Evolutionary conservation across 179 eudicot species (phyloP).

Genomic region (Spergularia azorica): DNA sequence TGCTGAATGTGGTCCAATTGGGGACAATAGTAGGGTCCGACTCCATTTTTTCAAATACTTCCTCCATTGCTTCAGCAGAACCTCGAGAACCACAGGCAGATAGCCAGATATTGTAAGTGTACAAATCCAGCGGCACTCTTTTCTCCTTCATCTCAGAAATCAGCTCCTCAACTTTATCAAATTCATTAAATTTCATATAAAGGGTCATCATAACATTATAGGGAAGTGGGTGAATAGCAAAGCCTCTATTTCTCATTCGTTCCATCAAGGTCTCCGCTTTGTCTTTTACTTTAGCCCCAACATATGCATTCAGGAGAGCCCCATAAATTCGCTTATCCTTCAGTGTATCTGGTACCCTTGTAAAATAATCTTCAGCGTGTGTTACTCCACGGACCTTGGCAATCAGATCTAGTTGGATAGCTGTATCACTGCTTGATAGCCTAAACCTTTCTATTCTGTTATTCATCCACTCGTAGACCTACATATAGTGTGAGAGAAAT

Average conservation of each 20-base stretch:
- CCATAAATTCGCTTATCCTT: conserved; percentile 77
- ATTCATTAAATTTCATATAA: conserved; percentile 67
- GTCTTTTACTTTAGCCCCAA: conserved; percentile 52
- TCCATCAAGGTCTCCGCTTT: conserved; percentile 72
- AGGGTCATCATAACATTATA: conserved; percentile 90
- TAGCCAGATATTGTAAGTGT: conserved; percentile 84
- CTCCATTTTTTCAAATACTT: conserved; percentile 62
- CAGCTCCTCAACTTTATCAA: conserved; percentile 58
- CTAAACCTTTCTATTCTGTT: conserved; percentile 59
- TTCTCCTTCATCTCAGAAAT: conserved; percentile 70
- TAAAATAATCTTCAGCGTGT: conserved; percentile 77
- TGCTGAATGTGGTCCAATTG: conserved; percentile 83
- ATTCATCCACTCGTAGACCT: conserved; percentile 94
- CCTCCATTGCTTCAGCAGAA: conserved; percentile 65
- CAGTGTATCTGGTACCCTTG: conserved; percentile 47
- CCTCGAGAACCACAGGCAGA: conserved; percentile 67
- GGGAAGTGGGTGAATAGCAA: conserved; percentile 56
- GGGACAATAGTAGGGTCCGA: conserved; percentile 44
- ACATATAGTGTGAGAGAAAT: conserved; percentile 19
- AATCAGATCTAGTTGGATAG: conserved; percentile 81
- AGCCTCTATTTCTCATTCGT: conserved; percentile 56
- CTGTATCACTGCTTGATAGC: conserved; percentile 66
- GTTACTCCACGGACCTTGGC: conserved; percentile 78
- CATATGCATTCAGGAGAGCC: conserved; percentile 84
- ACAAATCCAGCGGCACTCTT: conserved; percentile 54